Evolutionary conservation across 169 alveolate species (phyloP).

Genomic region (Plasmodium vivax): DNA sequence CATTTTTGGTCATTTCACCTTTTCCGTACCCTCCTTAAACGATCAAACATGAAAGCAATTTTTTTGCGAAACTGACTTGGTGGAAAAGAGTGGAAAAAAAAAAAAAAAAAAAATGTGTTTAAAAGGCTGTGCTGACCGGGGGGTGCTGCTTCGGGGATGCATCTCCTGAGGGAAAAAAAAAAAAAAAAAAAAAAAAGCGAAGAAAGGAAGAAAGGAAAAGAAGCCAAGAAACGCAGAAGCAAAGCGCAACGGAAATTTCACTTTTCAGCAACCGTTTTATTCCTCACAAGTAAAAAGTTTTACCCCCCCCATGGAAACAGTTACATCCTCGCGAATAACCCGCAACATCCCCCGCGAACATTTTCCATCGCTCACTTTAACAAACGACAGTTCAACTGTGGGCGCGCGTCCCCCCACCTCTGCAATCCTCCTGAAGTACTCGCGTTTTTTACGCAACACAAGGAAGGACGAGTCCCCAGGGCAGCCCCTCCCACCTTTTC

Average conservation of each 20-base stretch:
- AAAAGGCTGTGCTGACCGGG: neutral
- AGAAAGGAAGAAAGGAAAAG: neutral
- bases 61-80: neutral
- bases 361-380: neutral
- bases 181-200: neutral
- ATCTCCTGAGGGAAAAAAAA: neutral
- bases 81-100: neutral
- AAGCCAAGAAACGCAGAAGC: neutral
- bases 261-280: neutral
- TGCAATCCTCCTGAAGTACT: neutral
- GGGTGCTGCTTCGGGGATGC: neutral
- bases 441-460: neutral
- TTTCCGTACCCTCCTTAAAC: neutral
- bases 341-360: neutral
- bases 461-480: neutral
- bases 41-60: neutral
- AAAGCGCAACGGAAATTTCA: neutral
- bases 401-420: neutral
- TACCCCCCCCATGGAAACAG: neutral
- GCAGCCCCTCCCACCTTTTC: neutral
- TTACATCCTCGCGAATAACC: neutral
- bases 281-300: neutral
- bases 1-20: neutral
- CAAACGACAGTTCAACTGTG: neutral
- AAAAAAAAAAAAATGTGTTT: neutral